A percentile compares a stretch with the other conserved stretches of the same genome.
phyloP scores from a whole-genome alignment of 2,329 filamentous ascomycete genomes.

The Diaporthe helianthi region DNA sequence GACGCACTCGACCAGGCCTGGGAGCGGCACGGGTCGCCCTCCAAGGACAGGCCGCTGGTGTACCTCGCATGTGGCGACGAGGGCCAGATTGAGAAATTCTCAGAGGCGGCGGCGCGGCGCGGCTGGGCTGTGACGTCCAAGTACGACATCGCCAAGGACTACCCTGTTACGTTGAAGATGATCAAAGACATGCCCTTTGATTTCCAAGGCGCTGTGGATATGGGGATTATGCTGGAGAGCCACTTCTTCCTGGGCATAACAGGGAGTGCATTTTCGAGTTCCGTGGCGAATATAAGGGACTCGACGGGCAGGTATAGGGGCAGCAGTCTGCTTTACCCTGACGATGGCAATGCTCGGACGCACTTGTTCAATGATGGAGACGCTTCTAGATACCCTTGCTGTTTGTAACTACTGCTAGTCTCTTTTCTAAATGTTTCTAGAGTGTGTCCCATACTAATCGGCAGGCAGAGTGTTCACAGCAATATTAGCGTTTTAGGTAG shows the following conservation, averaged over 20 bases:
- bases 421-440: not conserved
- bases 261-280: constrained; percentile 41
- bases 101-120: constrained; percentile 39
- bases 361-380: constrained; percentile 43
- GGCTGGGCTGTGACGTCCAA: constrained; percentile 47
- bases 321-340: constrained; percentile 37
- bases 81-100: constrained; percentile 43
- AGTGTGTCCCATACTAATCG: not conserved
- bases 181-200: constrained; percentile 41
- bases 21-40: constrained; percentile 38
- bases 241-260: constrained; percentile 42
- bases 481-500: too few relatives aligned
- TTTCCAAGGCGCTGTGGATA: constrained; percentile 42
- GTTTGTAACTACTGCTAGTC: constrained; percentile 36
- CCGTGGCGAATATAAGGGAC: constrained; percentile 41
- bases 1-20: constrained; percentile 45
- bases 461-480: too few relatives aligned
- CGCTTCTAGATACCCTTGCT: constrained; percentile 41
- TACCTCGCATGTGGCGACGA: constrained; percentile 47
- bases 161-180: constrained; percentile 35
- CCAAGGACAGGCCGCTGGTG: constrained; percentile 40
- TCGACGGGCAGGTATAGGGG: constrained; percentile 42
- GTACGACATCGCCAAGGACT: constrained; percentile 40
- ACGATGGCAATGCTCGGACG: constrained; percentile 41
- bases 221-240: constrained; percentile 41